phyloP scores from a whole-genome alignment of 2,329 filamentous ascomycete genomes.

The Pestalotiopsis fici region DNA sequence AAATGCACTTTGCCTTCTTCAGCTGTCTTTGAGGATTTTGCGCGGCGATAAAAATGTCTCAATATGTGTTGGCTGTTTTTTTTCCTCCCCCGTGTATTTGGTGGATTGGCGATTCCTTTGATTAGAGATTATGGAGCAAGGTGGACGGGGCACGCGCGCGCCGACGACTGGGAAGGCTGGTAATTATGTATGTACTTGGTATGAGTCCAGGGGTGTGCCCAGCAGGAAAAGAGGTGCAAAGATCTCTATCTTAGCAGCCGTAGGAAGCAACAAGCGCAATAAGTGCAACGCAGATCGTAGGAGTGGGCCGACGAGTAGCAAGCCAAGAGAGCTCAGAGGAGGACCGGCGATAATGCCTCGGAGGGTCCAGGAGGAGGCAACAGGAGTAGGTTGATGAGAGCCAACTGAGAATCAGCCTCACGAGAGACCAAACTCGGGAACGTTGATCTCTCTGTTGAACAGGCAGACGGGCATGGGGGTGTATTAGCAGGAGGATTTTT shows the following conservation, averaged over 20 bases:
- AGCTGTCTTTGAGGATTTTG: neutral
- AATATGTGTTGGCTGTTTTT: neutral
- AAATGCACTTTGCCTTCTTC: neutral
- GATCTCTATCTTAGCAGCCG: neutral
- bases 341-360: neutral
- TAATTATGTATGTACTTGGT: neutral
- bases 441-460: neutral
- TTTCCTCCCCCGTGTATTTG: neutral
- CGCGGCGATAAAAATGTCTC: neutral
- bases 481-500: neutral
- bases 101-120: neutral
- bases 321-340: neutral
- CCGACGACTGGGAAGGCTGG: neutral
- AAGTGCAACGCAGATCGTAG: neutral
- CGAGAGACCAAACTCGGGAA: neutral
- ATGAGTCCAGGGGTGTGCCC: neutral
- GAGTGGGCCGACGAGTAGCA: neutral
- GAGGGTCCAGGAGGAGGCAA: neutral
- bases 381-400: neutral
- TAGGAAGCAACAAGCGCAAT: neutral
- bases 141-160: neutral
- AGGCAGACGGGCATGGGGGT: neutral
- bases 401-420: slow-evolving; percentile 3
- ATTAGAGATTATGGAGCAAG: slow-evolving; percentile 2
- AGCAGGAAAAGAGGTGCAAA: neutral